Base-by-base conservation (phyloP, 192 early-diverging fungal species). In the Backusella liffmaniae region DNA sequence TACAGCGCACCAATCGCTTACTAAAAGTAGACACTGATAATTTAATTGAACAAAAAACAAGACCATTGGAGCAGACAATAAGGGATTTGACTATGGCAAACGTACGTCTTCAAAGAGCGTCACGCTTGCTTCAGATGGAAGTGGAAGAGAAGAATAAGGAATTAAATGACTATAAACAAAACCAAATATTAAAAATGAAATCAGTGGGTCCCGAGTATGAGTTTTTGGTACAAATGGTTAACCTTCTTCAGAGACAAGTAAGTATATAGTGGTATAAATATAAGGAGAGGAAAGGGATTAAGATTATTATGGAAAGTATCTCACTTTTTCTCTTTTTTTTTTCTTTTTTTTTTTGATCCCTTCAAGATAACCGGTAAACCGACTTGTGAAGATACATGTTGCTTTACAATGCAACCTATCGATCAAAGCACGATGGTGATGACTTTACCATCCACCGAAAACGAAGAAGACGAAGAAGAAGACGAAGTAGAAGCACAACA, bases 11-110 rank as follows among this genome's bases (percentile, higher is more conserved):
- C 53, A 83, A 83, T 36, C 78, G 82, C n/a, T 66, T 83, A 41
- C 72, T 83, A 26, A 83, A 83, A 62, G 76, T 83, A 42, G 82
- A 83, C 46, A 79, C 82, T 4, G 82, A 83, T 36, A 83, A 83
- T 44, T 35, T 83, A 34, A 80, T 83, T 69, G 78, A 83, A 69
- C 75, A 83, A 75, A 77, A 74, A 21, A 83, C 82, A 9, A 76
- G 79, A 16, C 78, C 78, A 13, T 49, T 83, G 8, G 71, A 77
- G 66, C 44, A 80, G 51, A 75, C 67, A 35, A 80, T 83, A 30
- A 68, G 72, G 12, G 73, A 72, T 21, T 62, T 83, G 26, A 79
- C 76, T 15, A 44, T 80, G 13, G 49, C 70, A 18, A 83, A 83
- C 65, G 78, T 83, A 13, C 75, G 75, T 29, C 71, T 83, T 2